Evolutionary conservation across 495 filamentous ascomycete species (phyloP).

Genomic region (Neurospora sp.): DNA sequence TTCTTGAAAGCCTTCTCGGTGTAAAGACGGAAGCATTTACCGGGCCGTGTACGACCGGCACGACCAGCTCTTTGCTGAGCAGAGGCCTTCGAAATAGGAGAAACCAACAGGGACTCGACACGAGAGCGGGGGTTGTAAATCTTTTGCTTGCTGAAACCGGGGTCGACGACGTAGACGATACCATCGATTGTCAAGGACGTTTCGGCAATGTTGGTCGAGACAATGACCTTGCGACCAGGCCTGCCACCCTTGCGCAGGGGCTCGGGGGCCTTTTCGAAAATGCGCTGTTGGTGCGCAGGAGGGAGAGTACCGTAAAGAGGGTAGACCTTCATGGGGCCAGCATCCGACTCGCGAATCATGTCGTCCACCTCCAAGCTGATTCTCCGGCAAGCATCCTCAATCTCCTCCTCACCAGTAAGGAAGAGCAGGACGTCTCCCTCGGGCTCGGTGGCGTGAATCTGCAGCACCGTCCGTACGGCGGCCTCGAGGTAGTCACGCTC

Average conservation of each 20-base stretch:
- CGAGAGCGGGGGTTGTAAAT: conserved; percentile 96
- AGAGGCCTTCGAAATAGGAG: conserved; percentile 96
- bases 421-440: conserved; percentile 96
- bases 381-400: conserved; percentile 90
- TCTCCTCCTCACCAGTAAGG: conserved; percentile 97
- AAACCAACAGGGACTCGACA: conserved; percentile 91
- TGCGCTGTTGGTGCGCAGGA: conserved; percentile 83
- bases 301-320: conserved; percentile 91
- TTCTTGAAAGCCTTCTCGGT: conserved; percentile 96
- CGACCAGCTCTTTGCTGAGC: conserved; percentile 96
- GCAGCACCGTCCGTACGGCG: conserved; percentile 83
- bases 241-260: conserved; percentile 62
- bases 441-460: conserved; percentile 86
- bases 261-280: conserved; percentile 82
- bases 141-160: conserved; percentile 98
- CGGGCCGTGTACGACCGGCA: conserved; percentile 94
- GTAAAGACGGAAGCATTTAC: conserved; percentile 96
- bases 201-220: conserved; percentile 97
- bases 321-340: conserved; percentile 81
- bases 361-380: conserved; percentile 86
- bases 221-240: conserved; percentile 88
- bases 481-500: conserved; percentile 97
- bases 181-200: conserved; percentile 97
- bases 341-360: conserved; percentile 79
- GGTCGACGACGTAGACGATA: conserved; percentile 98